A percentile compares a stretch with the other conserved stretches of the same genome.
Evolutionary conservation across 306 rosid species (phyloP).

Genomic region (Prunus padus): DNA sequence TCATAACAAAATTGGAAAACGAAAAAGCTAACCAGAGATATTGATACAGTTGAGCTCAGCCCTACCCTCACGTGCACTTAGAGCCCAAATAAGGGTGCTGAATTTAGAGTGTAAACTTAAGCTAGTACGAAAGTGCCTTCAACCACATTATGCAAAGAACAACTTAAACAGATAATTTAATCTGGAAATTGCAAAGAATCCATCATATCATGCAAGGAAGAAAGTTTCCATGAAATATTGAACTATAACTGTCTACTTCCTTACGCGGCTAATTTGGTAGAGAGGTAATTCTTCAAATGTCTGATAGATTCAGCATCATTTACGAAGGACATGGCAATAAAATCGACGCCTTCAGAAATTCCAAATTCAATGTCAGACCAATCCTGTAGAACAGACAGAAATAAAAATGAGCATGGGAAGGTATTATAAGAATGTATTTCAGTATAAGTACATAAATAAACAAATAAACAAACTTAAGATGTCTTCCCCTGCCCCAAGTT

Average conservation of each 20-base stretch:
- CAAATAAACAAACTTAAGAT: background rate
- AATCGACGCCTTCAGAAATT: constrained; percentile 69
- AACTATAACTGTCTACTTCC: constrained; percentile 24
- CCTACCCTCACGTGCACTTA: no score
- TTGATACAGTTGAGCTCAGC: no score
- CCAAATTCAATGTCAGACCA: constrained; percentile 83
- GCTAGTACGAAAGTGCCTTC: background rate
- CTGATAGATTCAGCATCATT: constrained; percentile 56
- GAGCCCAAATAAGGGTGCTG: no score
- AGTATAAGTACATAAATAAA: no score
- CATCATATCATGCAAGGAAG: background rate
- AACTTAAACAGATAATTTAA: background rate
- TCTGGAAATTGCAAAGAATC: background rate
- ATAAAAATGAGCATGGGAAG: constrained; percentile 8
- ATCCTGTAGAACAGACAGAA: constrained; percentile 50
- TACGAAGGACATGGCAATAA: constrained; percentile 81
- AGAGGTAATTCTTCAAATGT: constrained; percentile 65
- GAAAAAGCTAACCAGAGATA: no score
- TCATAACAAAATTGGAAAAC: no score
- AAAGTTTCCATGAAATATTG: background rate
- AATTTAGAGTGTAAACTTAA: no score
- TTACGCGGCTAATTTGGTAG: constrained; percentile 67
- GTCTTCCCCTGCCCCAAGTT: no score
- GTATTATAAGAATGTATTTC: background rate
- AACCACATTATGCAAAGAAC: background rate